Percentiles rank a stretch among this genome's conserved stretches.
Evolutionary conservation across 1,284 basidiomycete genomes (phyloP).

Genomic region (Meira miltonrushii): DNA sequence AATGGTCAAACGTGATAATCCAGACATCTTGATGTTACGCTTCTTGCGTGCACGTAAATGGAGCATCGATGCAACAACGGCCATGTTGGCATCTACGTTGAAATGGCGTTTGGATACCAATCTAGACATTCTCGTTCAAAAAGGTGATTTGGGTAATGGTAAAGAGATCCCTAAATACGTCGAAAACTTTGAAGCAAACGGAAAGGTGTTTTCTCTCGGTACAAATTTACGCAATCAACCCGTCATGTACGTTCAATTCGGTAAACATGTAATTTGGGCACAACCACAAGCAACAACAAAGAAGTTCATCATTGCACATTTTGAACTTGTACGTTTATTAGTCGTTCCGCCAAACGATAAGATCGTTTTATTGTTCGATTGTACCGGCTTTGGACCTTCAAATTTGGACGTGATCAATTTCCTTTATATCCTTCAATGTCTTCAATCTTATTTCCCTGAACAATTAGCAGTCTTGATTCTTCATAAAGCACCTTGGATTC

Average conservation of each 20-base stretch:
- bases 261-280: constrained; percentile 40
- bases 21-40: constrained; percentile 46
- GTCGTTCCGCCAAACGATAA: constrained; percentile 52
- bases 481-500: constrained; percentile 45
- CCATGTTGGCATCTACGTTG: background rate
- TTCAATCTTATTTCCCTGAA: constrained; percentile 52
- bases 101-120: constrained; percentile 33
- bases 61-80: background rate
- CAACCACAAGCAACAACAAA: constrained; percentile 51
- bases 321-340: constrained; percentile 51
- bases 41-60: constrained; percentile 50
- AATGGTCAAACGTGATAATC: constrained; percentile 45
- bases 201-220: constrained; percentile 51
- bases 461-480: constrained; percentile 35
- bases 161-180: constrained; percentile 37
- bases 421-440: constrained; percentile 41
- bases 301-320: constrained; percentile 45
- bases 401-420: constrained; percentile 48
- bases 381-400: constrained; percentile 7
- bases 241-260: constrained; percentile 46
- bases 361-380: constrained; percentile 25
- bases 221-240: constrained; percentile 49
- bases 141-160: constrained; percentile 13
- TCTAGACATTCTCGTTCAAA: constrained; percentile 23
- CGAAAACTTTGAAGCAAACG: constrained; percentile 49